These are phyloP conservation scores for Papiliotrema terrestris DNA, from an alignment of 1,284 basidiomycete genomes.

Conservation along the genomic window DNA sequence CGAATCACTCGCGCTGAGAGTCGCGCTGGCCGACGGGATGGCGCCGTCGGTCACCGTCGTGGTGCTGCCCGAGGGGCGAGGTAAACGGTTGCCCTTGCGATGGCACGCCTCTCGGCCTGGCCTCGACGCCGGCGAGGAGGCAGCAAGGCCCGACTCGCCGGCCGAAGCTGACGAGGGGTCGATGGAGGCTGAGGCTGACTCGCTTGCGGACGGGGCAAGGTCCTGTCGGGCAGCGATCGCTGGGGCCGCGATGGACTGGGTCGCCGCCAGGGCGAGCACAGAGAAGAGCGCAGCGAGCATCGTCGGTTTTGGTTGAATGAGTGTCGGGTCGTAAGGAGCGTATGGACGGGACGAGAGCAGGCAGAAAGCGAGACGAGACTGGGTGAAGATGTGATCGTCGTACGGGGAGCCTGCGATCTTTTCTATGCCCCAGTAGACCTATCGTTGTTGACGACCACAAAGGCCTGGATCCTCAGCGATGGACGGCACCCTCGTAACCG, in stretches of 20 bases:
- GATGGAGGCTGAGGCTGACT: too few species aligned
- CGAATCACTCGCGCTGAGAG: too few species aligned
- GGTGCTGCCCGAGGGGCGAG: not conserved
- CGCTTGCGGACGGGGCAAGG: not conserved
- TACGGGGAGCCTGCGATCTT: too few species aligned
- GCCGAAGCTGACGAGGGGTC: not conserved
- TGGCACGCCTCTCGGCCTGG: too few species aligned
- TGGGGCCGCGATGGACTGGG: not conserved
- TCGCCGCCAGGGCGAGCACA: slow-evolving; percentile 3
- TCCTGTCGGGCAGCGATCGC: not conserved
- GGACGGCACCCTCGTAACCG: too few species aligned
- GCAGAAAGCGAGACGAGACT: not conserved
- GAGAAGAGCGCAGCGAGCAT: slow-evolving; percentile 2
- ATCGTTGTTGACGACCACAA: too few species aligned
- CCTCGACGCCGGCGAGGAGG: not conserved
- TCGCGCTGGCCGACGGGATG: too few species aligned
- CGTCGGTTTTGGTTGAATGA: not conserved
- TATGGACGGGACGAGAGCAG: not conserved
- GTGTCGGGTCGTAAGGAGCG: too few species aligned
- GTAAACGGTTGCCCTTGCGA: not conserved
- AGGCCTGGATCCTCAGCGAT: too few species aligned
- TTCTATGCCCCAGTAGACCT: too few species aligned
- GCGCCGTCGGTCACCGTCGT: too few species aligned
- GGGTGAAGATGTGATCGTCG: too few species aligned
- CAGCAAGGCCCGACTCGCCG: not conserved